Evolutionary conservation across 805 yeast species (phyloP).

Genomic region (Naumovozyma baii): DNA sequence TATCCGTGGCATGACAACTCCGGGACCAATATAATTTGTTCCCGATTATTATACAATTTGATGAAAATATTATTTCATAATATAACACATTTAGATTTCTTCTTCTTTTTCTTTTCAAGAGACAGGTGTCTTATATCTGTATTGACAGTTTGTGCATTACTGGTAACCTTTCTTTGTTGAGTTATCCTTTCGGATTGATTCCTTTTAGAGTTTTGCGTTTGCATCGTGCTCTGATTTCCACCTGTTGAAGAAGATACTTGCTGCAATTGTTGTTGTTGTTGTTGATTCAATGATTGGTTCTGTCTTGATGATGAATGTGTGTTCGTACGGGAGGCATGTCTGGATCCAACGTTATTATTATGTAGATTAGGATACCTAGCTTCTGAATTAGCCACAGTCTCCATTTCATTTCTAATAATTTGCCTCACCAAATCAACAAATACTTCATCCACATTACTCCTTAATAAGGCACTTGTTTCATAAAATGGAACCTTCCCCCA

Average conservation of each 20-base stretch:
- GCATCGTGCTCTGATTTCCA: neutral
- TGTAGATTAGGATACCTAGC: slow-evolving; percentile 8
- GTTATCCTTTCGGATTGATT: neutral
- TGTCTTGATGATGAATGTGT: neutral
- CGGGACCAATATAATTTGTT: no score
- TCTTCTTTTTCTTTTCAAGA: slow-evolving; percentile 13
- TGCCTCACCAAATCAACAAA: slow-evolving; percentile 84
- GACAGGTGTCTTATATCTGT: neutral
- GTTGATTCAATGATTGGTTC: neutral
- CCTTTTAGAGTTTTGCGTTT: neutral
- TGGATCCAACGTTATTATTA: neutral
- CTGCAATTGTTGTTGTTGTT: slow-evolving; percentile 1
- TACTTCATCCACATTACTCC: slow-evolving; percentile 83
- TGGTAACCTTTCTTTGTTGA: neutral
- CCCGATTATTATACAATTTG: no score
- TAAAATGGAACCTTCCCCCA: slow-evolving; percentile 91
- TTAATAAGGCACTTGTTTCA: slow-evolving; percentile 87
- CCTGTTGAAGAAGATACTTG: slow-evolving; percentile 1
- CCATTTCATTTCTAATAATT: slow-evolving; percentile 40
- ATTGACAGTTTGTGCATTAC: slow-evolving; percentile 1
- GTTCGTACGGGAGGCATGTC: slow-evolving; percentile 3
- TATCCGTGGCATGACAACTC: no score
- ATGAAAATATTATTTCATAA: no score
- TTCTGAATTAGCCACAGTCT: slow-evolving; percentile 9
- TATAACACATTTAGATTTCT: slow-evolving; percentile 12